phyloP scores from a whole-genome alignment of 1,284 basidiomycete genomes.

The Rhodotorula sp. region DNA sequence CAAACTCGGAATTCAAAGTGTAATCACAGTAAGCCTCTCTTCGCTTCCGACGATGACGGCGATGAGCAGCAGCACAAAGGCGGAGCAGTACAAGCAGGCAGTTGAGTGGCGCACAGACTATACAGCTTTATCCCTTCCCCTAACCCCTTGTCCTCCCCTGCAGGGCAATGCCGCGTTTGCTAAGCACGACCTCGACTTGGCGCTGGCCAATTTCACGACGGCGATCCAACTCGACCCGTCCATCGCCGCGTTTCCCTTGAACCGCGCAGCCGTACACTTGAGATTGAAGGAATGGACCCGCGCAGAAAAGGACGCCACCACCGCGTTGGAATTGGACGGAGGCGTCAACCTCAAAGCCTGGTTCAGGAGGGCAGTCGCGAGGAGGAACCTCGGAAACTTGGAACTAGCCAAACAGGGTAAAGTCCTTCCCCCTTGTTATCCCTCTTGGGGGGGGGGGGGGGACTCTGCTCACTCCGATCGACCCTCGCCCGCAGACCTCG shows the following conservation, averaged over 20 bases:
- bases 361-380: conserved; percentile 69
- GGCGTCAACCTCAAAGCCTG: conserved; percentile 64
- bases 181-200: conserved; percentile 56
- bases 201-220: conserved; percentile 67
- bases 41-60: not conserved
- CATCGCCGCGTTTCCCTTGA: conserved; percentile 68
- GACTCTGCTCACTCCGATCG: not conserved
- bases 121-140: too few relatives aligned
- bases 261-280: conserved; percentile 76
- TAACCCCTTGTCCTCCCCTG: not conserved
- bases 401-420: conserved; percentile 61
- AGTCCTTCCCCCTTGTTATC: conserved; percentile 35
- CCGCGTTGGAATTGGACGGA: conserved; percentile 30
- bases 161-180: conserved; percentile 65
- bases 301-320: conserved; percentile 45
- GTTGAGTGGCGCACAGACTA: not conserved
- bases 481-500: conserved; percentile 11
- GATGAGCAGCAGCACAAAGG: conserved; percentile 1
- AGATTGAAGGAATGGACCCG: conserved; percentile 62
- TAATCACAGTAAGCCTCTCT: too few relatives aligned
- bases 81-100: conserved; percentile 20
- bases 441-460: not conserved
- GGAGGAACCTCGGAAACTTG: conserved; percentile 57
- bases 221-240: conserved; percentile 65
- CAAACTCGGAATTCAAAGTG: too few relatives aligned